Evolutionary conservation across 2,329 filamentous ascomycete genomes (phyloP).

Genomic region (Cercospora sp.): DNA sequence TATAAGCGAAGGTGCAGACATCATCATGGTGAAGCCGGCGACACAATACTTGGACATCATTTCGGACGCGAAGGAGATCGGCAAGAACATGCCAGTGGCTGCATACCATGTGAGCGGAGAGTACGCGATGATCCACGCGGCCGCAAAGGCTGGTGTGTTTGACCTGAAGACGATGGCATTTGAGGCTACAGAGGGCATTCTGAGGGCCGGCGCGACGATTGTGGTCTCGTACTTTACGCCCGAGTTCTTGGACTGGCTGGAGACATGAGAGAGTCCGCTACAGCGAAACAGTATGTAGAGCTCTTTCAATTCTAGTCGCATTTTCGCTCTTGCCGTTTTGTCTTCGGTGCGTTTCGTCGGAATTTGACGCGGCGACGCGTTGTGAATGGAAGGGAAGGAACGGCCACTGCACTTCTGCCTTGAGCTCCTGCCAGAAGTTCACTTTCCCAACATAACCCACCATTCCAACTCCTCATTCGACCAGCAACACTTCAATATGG

Average conservation of each 20-base stretch:
- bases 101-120: slow-evolving; percentile 98
- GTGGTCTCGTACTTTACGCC: slow-evolving; percentile 94
- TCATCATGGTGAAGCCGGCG: slow-evolving; percentile 99
- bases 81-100: slow-evolving; percentile 85
- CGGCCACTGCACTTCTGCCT: neutral
- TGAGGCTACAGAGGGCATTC: slow-evolving; percentile 88
- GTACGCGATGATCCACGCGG: slow-evolving; percentile 97
- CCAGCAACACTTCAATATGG: slow-evolving; percentile 3
- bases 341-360: neutral
- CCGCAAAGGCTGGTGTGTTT: slow-evolving; percentile 91
- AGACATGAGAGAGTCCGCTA: slow-evolving; percentile 31
- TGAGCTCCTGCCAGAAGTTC: neutral
- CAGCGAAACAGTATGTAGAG: slow-evolving; percentile 11
- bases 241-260: slow-evolving; percentile 66
- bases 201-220: slow-evolving; percentile 90
- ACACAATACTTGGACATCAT: slow-evolving; percentile 97
- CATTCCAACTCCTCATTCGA: neutral
- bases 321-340: neutral
- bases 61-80: slow-evolving; percentile 92
- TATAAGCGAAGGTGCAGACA: slow-evolving; percentile 89
- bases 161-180: slow-evolving; percentile 93
- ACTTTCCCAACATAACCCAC: neutral
- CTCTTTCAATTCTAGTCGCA: neutral
- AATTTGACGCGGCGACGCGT: neutral
- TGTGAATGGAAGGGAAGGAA: neutral